Evolutionary conservation across 2,329 filamentous ascomycete species (phyloP), one percentile per base, ranked within the genome.

Genomic region (Colletotrichum tamarilloi): DNA sequence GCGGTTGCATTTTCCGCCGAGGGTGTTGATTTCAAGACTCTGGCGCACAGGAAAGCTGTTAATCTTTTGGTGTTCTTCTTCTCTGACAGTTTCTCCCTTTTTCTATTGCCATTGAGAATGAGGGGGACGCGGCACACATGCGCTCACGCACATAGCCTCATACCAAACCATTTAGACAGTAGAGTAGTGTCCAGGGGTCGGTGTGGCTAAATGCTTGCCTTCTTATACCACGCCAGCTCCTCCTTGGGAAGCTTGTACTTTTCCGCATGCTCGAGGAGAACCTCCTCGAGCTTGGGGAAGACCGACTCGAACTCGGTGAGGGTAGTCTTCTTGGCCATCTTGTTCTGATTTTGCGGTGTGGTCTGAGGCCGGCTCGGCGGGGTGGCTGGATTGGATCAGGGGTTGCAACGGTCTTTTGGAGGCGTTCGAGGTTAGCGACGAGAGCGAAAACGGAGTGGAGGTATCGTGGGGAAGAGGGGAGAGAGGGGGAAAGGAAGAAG

Each of bases 1-100:
- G 81, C 97, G 95, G 87, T 99, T 99, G 88, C 95, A 98, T 89
- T 99, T 99, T 82, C 97, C 97, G 78, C 97, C 97, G 67, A 97
- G 87, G 7, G 94, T 91, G 86, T 99, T 99, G 86, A 91, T 89
- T 81, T 95, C 90, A 79, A 98, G 89, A 75, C 90, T 93, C 95
- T 98, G 30, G 24, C 19, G 46, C 52, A 65, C 55, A 46, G 28
- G 35, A 19, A 60, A 67, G 62, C 56, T 6, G 49, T 38, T 16
- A 60, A 52, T 38, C 28, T 57, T 38, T 49, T 6, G 46, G 16
- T 65, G 24, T 52, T 64, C 35, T 12, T 35, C 11, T 69, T 49
- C 9, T 9, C 3, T 32, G 8, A 24, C 16, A n/a, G 28, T 3
- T 19, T 42, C 38, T 24, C 32, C 53, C 5, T 0, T 16, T 6